Conservation (phyloP, 2,329 filamentous ascomycete species). For the Penicillium oxalicum region DNA sequence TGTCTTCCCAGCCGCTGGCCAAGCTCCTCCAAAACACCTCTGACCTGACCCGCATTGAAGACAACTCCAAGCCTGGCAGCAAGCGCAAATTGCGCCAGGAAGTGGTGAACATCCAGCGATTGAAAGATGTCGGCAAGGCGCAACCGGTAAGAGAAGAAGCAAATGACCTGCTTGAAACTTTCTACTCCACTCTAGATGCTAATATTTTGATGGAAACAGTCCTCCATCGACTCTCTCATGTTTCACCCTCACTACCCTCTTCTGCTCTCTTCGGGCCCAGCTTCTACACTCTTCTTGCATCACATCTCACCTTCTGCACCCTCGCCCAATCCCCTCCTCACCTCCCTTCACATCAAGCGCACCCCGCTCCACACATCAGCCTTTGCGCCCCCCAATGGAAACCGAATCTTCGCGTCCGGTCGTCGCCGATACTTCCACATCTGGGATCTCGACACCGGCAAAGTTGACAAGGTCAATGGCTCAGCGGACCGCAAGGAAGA, state of each 20-base stretch:
- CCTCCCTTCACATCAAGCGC: conserved; percentile 76
- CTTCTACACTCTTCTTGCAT: conserved; percentile 80
- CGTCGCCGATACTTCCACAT: conserved; percentile 87
- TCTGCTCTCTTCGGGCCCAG: conserved; percentile 80
- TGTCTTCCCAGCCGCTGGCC: conserved; percentile 71
- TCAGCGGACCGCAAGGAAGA: conserved; percentile 67
- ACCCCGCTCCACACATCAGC: conserved; percentile 79
- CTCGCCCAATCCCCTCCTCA: conserved; percentile 80
- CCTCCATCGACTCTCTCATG: conserved; percentile 71
- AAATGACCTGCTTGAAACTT: background rate
- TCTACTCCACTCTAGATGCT: background rate
- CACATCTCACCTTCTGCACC: conserved; percentile 74
- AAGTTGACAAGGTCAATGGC: conserved; percentile 72
- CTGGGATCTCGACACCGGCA: conserved; percentile 80
- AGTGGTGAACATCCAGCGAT: conserved; percentile 81
- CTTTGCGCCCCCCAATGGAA: conserved; percentile 67
- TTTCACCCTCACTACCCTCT: conserved; percentile 89
- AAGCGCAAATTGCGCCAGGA: conserved; percentile 74
- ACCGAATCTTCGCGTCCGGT: conserved; percentile 81
- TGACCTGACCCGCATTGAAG: conserved; percentile 53
- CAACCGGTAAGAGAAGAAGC: conserved; percentile 53
- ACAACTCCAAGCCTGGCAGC: conserved; percentile 47
- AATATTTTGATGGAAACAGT: conserved; percentile 31
- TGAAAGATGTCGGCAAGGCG: conserved; percentile 73
- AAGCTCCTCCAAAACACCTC: conserved; percentile 70